Base-by-base conservation (phyloP, 208 protist genomes). In the Trypanosoma vivax region DNA sequence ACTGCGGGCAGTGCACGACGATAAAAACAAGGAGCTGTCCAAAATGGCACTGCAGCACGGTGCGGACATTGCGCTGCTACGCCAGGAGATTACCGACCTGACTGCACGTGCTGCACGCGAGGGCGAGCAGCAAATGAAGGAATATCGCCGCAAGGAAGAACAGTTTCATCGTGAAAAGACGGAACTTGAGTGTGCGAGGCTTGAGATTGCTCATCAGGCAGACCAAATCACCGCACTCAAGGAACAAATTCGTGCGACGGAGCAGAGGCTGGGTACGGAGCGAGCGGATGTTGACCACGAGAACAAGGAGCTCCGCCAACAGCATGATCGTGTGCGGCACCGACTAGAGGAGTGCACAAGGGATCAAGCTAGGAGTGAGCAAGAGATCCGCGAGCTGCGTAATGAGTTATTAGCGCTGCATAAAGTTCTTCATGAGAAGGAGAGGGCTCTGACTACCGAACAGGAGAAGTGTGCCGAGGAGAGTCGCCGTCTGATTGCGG, bases 301-400 rank as follows among this genome's bases (percentile, higher is more conserved):
- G 60, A 65, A 50, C 16, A 49, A 50, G 3, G 23, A 34, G 0
- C 39, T 71, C 30, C 53, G 63, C 29, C 62, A 56, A 29, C 60
- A 65, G 34, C 49, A 66, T 39, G 71, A 81, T 41, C 65, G 65
- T 16, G 49, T 73, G 5, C 34, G 64, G 42, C 66, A 65, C 2
- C 72, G 66, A 30, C 52, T 89, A 14, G 48, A 78, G 16, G 77
- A 89, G 34, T 52, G 59, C 5, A 25, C 40, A 1, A 60, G 60
- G 46, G 71, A 77, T 50, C 34, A 64, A 40, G 57, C 63, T 25
- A 62, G 79, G 58, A 49, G 31, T 54, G 83, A 85, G 50, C 79
- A 73, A 14, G 79, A 86, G 65, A 52, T 79, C 47, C 79, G 79
- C 2, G 77, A 88, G 56, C 65, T 83, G 25, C 70, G 68, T 0